These are phyloP conservation scores for Coniochaeta prunicola DNA, from an alignment of 2,329 filamentous ascomycete species.

Conservation along the genomic window DNA sequence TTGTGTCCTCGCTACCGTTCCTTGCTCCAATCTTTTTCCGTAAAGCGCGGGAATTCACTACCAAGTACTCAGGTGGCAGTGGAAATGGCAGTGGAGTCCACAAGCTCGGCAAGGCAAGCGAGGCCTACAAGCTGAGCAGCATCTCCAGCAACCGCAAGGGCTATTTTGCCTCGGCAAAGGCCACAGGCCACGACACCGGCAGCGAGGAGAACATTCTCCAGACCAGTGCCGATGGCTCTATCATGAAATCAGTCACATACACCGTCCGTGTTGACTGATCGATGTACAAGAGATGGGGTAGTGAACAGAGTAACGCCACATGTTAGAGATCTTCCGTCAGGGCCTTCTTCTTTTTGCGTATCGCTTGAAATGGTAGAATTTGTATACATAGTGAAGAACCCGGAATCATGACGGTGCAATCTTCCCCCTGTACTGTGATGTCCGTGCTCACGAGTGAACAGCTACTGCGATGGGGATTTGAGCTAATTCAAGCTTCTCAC, in stretches of 20 bases:
- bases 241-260: constrained; percentile 35
- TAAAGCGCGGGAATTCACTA: constrained; percentile 33
- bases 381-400: too few species aligned
- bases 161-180: constrained; percentile 17
- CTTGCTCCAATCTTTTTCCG: constrained; percentile 34
- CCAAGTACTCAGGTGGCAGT: constrained; percentile 19
- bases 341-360: too few species aligned
- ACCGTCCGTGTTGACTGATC: constrained; percentile 28
- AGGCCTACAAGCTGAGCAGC: constrained; percentile 29
- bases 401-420: too few species aligned
- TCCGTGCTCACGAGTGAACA: too few species aligned
- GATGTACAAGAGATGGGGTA: background rate
- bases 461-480: too few species aligned
- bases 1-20: constrained; percentile 38
- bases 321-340: too few species aligned
- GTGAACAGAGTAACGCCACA: too few species aligned
- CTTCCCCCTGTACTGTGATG: too few species aligned
- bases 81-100: constrained; percentile 14
- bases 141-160: constrained; percentile 23
- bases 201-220: constrained; percentile 33
- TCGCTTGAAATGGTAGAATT: too few species aligned
- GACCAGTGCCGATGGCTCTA: constrained; percentile 18
- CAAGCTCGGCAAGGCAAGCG: constrained; percentile 9
- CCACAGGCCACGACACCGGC: constrained; percentile 9
- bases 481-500: too few species aligned